Evolutionary conservation across 2,329 filamentous ascomycete species (phyloP), one percentile per base, ranked within the genome.

Genomic region (Phialophora expanda): DNA sequence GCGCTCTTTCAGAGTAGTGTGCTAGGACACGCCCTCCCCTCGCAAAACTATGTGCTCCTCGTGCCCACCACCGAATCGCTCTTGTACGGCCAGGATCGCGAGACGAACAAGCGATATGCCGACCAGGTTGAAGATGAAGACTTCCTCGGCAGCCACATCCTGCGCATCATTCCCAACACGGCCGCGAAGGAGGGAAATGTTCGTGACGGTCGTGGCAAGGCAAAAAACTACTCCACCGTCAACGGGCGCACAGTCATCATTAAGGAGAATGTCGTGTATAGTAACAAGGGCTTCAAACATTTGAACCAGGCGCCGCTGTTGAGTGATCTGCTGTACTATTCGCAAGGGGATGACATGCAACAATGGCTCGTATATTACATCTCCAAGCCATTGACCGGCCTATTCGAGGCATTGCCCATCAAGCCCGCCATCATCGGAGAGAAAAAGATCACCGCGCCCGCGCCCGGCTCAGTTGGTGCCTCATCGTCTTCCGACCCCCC

Each of bases 281-380:
- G 90, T 77, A 98, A 98, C 76, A 99, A 99, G 84, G 95, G 93
- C 59, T 99, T 98, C 85, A 97, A 95, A 80, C 88, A 88, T 38
- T 83, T 97, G 68, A 93, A 92, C 70, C 95, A 98, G 76, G 92
- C 93, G 34, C 93, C 95, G 75, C 82, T 98, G 38, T 82, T 97
- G 64, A 86, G 86, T 75, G 96, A 99, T 78, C 84, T 86, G 44
- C 86, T 97, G 46, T 98, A 92, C 85, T 96, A 96, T 74, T 89
- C 92, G 56, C 92, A 97, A 74, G 88, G 87, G n/a, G 86, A 91
- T 73, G 94, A 98, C 73, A 89, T 92, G 14, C 90, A 93, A 72
- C 92, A 93, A 84, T 99, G 95, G 93, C 87, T 99, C 51, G 85
- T 99, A 66, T 98, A 98, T 84, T 97, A 93, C 78, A 96, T 99